Percentiles rank a stretch among this genome's conserved stretches.
phyloP scores from a whole-genome alignment of 176 grass and related monocot species.

The Lolium perenne region DNA sequence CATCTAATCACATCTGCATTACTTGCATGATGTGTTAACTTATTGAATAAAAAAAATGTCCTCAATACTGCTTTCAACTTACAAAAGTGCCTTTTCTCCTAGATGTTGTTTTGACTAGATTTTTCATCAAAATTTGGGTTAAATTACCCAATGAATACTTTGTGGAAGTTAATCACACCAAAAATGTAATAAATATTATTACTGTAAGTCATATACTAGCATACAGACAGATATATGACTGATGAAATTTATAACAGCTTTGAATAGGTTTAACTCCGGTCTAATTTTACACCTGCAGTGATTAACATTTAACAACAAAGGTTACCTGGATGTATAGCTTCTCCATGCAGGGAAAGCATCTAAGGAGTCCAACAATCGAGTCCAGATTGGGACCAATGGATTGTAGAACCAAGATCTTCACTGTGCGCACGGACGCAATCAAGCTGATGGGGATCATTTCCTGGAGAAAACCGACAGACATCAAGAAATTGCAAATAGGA shows the following conservation, averaged over 20 bases:
- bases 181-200: neutral
- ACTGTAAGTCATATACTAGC: neutral
- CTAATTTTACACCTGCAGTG: neutral
- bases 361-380: neutral
- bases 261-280: neutral
- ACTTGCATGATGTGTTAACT: neutral
- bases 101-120: neutral
- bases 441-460: conserved; percentile 1
- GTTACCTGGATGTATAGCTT: conserved; percentile 2
- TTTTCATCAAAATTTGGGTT: neutral
- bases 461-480: neutral
- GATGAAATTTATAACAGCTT: neutral
- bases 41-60: too few relatives aligned
- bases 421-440: neutral
- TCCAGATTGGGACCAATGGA: conserved; percentile 30
- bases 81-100: neutral
- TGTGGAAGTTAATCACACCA: neutral
- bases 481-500: neutral
- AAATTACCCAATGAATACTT: neutral
- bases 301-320: neutral
- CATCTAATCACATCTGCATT: neutral
- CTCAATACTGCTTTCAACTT: neutral
- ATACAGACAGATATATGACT: neutral
- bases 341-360: conserved; percentile 32
- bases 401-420: conserved; percentile 16